Percentiles rank a stretch among this genome's conserved stretches.
phyloP scores from a whole-genome alignment of 1,284 basidiomycete genomes.

The Ceratobasidium sp. region DNA sequence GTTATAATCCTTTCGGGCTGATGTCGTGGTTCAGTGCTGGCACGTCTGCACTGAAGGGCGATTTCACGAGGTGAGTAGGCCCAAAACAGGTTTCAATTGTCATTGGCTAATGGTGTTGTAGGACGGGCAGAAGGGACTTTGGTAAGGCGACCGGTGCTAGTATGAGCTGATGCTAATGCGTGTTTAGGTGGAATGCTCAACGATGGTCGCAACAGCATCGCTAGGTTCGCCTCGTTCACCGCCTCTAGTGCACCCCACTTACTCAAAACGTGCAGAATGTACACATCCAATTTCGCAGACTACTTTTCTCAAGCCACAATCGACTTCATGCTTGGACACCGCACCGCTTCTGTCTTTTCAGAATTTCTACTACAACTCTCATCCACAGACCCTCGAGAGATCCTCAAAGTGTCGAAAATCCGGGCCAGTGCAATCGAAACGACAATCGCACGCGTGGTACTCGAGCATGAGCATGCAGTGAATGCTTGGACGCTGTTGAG shows the following conservation, averaged over 20 bases:
- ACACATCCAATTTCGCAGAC: constrained; percentile 86
- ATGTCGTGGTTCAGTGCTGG: constrained; percentile 62
- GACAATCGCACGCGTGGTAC: constrained; percentile 78
- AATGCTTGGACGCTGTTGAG: constrained; percentile 93
- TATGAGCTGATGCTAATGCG: neutral
- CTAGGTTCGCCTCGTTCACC: constrained; percentile 56
- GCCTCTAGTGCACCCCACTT: neutral
- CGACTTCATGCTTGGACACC: constrained; percentile 89
- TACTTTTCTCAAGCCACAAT: constrained; percentile 97
- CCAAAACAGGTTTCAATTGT: neutral
- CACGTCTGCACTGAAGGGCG: constrained; percentile 95
- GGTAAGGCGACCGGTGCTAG: constrained; percentile 41
- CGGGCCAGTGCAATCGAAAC: constrained; percentile 90
- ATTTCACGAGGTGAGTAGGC: constrained; percentile 78
- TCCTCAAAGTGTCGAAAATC: constrained; percentile 85
- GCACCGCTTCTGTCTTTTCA: constrained; percentile 83
- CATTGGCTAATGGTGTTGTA: constrained; percentile 45
- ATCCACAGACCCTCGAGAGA: constrained; percentile 86
- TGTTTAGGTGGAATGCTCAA: constrained; percentile 76
- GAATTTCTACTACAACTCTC: constrained; percentile 88
- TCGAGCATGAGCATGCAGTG: constrained; percentile 79
- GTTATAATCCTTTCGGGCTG: constrained; percentile 41
- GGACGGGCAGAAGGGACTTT: constrained; percentile 92
- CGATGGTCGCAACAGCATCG: constrained; percentile 90
- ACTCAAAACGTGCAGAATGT: constrained; percentile 60